These are phyloP conservation scores for Ceriops tagal DNA, from an alignment of 345 rosid species.

Conservation along the genomic window DNA sequence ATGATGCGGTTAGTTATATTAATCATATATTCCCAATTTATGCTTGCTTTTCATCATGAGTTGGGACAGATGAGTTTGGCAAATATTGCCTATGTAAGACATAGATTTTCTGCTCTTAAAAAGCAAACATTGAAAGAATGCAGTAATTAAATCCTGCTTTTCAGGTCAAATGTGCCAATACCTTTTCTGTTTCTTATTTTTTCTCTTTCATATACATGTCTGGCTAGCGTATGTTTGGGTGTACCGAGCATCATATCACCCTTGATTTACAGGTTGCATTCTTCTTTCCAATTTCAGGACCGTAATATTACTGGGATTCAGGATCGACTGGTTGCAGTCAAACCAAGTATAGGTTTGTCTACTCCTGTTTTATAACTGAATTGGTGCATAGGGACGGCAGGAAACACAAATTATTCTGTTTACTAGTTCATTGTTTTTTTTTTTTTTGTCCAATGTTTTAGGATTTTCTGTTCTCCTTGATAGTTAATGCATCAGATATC, in stretches of 20 bases:
- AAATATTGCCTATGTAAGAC: background rate
- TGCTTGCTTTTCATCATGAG: background rate
- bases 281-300: conserved; percentile 19
- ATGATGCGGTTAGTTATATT: conserved; percentile 49
- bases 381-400: background rate
- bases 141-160: background rate
- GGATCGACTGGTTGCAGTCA: conserved; percentile 17
- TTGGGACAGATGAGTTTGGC: background rate
- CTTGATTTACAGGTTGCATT: too few species aligned
- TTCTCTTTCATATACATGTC: too few species aligned
- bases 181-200: background rate
- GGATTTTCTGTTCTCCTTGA: too few species aligned
- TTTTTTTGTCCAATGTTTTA: too few species aligned
- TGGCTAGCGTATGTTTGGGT: too few species aligned
- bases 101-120: background rate
- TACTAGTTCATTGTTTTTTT: too few species aligned
- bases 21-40: background rate
- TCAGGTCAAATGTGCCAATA: background rate
- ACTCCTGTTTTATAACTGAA: background rate
- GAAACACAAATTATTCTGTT: too few species aligned
- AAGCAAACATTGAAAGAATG: background rate
- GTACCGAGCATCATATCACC: too few species aligned
- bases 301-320: conserved; percentile 39
- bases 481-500: too few species aligned
- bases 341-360: conserved; percentile 30